Percentiles rank a stretch among this genome's conserved stretches.
These are phyloP conservation scores for Orbilia javanica DNA, from an alignment of 2,329 filamentous ascomycete genomes.

Conservation along the genomic window DNA sequence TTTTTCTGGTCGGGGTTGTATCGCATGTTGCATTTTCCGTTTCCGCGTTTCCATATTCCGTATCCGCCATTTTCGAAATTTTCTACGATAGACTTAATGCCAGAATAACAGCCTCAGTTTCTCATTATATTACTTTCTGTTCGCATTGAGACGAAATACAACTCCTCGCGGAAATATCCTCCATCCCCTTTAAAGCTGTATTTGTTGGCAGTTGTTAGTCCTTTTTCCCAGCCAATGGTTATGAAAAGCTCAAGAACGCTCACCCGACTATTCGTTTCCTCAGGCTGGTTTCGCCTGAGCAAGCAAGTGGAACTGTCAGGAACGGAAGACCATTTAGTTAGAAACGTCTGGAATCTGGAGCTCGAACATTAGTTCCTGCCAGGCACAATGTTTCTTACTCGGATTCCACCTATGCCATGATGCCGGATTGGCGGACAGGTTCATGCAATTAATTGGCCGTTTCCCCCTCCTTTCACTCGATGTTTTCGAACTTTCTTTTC, in stretches of 20 bases:
- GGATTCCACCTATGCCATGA: conserved; percentile 24
- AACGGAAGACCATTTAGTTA: not conserved
- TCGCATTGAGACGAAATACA: conserved; percentile 35
- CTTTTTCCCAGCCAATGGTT: not conserved
- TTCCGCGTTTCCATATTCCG: conserved; percentile 2
- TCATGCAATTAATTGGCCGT: conserved; percentile 9
- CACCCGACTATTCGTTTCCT: not conserved
- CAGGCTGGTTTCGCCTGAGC: not conserved
- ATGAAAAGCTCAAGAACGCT: conserved; percentile 7
- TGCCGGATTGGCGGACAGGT: not conserved
- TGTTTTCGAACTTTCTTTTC: not conserved
- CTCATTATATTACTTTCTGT: conserved; percentile 48
- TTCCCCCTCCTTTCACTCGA: not conserved
- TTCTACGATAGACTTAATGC: conserved; percentile 49
- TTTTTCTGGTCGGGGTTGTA: conserved; percentile 28
- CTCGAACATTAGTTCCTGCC: conserved; percentile 22
- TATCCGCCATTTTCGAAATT: not conserved
- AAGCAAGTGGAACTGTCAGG: conserved; percentile 2
- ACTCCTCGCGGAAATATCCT: conserved; percentile 21
- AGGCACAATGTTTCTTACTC: conserved; percentile 23
- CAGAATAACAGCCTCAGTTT: conserved; percentile 36
- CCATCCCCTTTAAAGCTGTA: not conserved
- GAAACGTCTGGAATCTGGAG: not conserved
- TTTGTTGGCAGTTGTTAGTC: not conserved
- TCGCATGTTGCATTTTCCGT: conserved; percentile 15